Evolutionary conservation across 2,329 filamentous ascomycete genomes (phyloP).

Genomic region (Trichophyton mentagrophytes): DNA sequence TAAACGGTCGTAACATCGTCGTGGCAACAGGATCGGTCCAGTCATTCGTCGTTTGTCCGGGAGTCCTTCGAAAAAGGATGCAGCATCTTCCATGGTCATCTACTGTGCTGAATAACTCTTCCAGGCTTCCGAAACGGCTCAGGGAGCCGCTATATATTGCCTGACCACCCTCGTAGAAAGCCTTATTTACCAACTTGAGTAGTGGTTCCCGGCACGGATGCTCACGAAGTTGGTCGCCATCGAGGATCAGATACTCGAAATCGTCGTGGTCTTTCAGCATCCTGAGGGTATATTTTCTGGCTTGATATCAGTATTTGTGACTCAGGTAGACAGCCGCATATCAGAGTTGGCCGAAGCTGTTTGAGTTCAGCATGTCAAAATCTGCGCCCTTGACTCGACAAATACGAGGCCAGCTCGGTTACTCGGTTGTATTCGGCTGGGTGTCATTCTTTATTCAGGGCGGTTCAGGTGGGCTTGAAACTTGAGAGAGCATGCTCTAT

Average conservation of each 20-base stretch:
- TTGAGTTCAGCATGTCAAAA: not conserved
- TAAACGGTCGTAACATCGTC: constrained; percentile 2
- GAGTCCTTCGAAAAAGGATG: constrained; percentile 5
- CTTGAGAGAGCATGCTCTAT: not conserved
- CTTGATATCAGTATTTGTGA: not conserved
- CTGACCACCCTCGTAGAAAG: not conserved
- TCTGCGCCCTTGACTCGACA: not conserved
- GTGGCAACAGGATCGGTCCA: constrained; percentile 7
- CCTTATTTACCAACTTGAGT: constrained; percentile 5
- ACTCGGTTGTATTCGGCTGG: not conserved
- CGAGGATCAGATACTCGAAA: constrained; percentile 7
- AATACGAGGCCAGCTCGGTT: not conserved
- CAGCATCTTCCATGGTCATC: constrained; percentile 8
- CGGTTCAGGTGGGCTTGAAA: too few relatives aligned
- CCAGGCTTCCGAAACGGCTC: constrained; percentile 1
- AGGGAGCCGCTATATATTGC: not conserved
- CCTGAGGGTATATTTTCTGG: not conserved
- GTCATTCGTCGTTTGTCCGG: not conserved
- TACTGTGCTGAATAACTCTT: not conserved
- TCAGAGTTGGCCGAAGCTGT: not conserved
- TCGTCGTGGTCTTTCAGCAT: not conserved
- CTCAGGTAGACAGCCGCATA: too few relatives aligned
- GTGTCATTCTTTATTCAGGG: too few relatives aligned
- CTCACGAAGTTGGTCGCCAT: constrained; percentile 5
- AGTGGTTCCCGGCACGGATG: constrained; percentile 8